Percentiles rank a stretch among this genome's conserved stretches.
phyloP scores from a whole-genome alignment of 1,139 yeast species.

The Geotrichum bryndzae region DNA sequence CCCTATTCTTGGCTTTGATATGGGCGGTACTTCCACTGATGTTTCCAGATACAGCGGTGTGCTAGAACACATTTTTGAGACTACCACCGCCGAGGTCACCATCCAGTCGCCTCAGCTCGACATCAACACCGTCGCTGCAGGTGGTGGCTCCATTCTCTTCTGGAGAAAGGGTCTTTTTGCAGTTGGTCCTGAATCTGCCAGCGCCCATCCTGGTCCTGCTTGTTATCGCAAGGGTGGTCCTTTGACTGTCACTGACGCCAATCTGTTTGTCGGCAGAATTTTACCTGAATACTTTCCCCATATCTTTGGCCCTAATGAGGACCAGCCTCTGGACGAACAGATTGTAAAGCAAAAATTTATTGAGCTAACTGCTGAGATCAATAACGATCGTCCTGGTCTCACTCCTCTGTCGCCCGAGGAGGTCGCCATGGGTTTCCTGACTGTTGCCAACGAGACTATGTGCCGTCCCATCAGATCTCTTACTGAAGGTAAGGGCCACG shows the following conservation, averaged over 20 bases:
- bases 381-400: constrained; percentile 33
- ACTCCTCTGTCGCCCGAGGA: constrained; percentile 37
- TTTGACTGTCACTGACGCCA: constrained; percentile 51
- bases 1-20: constrained; percentile 53
- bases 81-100: constrained; percentile 50
- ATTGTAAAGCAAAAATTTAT: constrained; percentile 39
- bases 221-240: constrained; percentile 56
- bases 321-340: constrained; percentile 44
- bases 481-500: constrained; percentile 48
- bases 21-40: constrained; percentile 60
- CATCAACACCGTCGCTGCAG: constrained; percentile 56
- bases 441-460: constrained; percentile 50
- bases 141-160: constrained; percentile 50
- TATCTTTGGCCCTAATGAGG: constrained; percentile 49
- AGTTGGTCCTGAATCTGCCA: constrained; percentile 53
- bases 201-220: constrained; percentile 57
- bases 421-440: constrained; percentile 47
- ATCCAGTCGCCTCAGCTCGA: constrained; percentile 54
- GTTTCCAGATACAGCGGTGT: constrained; percentile 47
- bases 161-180: constrained; percentile 48
- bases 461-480: constrained; percentile 46
- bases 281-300: constrained; percentile 47
- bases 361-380: constrained; percentile 40
- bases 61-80: constrained; percentile 49
- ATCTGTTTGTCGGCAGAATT: constrained; percentile 46